phyloP scores from a whole-genome alignment of 768 basidiomycete species.

The Lactarius akahatsu region DNA sequence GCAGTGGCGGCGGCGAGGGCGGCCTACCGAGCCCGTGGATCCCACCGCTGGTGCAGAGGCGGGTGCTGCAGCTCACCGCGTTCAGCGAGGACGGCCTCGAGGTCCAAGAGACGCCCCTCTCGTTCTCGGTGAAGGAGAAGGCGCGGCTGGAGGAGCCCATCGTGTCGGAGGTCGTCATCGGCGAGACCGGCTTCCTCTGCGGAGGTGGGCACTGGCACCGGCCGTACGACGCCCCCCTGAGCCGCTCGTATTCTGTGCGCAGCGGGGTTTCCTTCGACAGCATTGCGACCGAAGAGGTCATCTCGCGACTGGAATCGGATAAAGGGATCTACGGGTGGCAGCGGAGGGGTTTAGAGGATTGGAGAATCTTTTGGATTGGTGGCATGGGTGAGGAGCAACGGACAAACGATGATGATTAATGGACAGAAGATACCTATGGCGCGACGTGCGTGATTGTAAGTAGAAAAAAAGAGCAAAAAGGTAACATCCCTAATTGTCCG shows the following conservation, averaged over 20 bases:
- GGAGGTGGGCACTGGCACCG: slow-evolving; percentile 51
- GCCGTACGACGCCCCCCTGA: slow-evolving; percentile 38
- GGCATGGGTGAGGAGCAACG: slow-evolving; percentile 43
- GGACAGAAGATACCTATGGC: slow-evolving; percentile 21
- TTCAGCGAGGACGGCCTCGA: slow-evolving; percentile 74
- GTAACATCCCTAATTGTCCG: slow-evolving; percentile 9
- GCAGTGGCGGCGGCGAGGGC: neutral
- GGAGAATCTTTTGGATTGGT: slow-evolving; percentile 81
- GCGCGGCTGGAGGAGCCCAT: slow-evolving; percentile 48
- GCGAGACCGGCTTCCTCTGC: slow-evolving; percentile 59
- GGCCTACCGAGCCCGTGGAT: neutral
- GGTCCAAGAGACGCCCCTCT: slow-evolving; percentile 62
- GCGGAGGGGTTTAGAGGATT: slow-evolving; percentile 70
- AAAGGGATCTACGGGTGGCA: slow-evolving; percentile 80
- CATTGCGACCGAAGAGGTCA: slow-evolving; percentile 52
- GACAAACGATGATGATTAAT: slow-evolving; percentile 36
- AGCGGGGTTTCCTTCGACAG: slow-evolving; percentile 50
- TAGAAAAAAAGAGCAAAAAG: neutral
- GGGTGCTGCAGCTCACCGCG: slow-evolving; percentile 66
- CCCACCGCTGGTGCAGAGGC: slow-evolving; percentile 18
- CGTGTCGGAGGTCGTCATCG: slow-evolving; percentile 58
- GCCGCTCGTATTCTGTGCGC: slow-evolving; percentile 45
- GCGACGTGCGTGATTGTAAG: neutral
- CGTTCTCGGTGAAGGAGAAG: slow-evolving; percentile 50
- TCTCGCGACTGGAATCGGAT: slow-evolving; percentile 47